These are phyloP conservation scores for Allantophomopsis cytisporea DNA, from an alignment of 2,329 filamentous ascomycete species.

Conservation along the genomic window DNA sequence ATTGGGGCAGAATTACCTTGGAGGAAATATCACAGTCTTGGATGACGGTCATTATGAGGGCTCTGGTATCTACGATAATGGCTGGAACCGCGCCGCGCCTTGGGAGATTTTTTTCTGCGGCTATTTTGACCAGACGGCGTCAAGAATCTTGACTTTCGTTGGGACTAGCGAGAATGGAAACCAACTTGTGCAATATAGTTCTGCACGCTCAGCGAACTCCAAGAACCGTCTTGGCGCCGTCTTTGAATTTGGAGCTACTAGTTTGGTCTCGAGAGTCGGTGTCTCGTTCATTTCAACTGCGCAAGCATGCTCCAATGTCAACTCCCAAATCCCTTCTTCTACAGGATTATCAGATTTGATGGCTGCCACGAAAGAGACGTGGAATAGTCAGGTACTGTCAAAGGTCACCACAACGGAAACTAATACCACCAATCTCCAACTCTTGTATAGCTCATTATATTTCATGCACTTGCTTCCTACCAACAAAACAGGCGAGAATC, in stretches of 20 bases:
- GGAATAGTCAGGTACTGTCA: constrained; percentile 48
- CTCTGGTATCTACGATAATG: constrained; percentile 48
- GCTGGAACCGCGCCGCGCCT: constrained; percentile 49
- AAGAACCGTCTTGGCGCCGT: constrained; percentile 26
- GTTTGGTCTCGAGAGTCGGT: constrained; percentile 44
- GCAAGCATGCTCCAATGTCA: constrained; percentile 44
- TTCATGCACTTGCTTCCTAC: constrained; percentile 57
- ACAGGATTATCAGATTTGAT: constrained; percentile 30
- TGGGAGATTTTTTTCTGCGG: constrained; percentile 55
- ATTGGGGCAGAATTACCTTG: constrained; percentile 46
- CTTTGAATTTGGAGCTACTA: constrained; percentile 34
- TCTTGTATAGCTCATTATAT: constrained; percentile 57
- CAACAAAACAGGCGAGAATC: constrained; percentile 60
- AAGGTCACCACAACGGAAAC: constrained; percentile 48
- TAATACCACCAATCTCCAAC: constrained; percentile 37
- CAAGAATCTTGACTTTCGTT: constrained; percentile 29
- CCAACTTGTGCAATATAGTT: constrained; percentile 1
- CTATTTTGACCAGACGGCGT: constrained; percentile 32
- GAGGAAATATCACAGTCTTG: constrained; percentile 41
- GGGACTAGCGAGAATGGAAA: constrained; percentile 14
- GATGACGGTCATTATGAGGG: constrained; percentile 41
- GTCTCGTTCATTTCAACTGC: constrained; percentile 52
- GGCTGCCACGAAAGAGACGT: constrained; percentile 31
- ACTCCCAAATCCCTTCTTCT: constrained; percentile 37
- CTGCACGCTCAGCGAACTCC: background rate